phyloP scores from a whole-genome alignment of 441 rosid species.

The Geranium incanum region DNA sequence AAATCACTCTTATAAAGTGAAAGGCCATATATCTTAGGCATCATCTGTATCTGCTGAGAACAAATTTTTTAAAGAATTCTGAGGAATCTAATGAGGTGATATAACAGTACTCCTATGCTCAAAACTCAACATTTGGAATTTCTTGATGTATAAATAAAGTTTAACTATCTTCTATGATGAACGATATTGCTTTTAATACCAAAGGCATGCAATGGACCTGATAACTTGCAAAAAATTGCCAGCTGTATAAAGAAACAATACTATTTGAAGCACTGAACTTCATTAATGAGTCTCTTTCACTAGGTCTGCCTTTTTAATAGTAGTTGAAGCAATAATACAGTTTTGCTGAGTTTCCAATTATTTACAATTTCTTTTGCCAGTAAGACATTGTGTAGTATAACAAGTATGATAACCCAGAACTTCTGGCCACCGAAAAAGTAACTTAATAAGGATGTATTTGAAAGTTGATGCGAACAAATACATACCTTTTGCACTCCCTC shows the following conservation, averaged over 20 bases:
- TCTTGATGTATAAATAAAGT: not conserved
- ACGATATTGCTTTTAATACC: not conserved
- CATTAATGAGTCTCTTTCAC: no score
- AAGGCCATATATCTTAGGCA: not conserved
- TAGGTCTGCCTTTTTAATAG: not conserved
- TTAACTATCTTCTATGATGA: not conserved
- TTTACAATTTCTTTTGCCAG: not conserved
- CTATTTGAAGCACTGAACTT: not conserved
- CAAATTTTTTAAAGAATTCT: not conserved
- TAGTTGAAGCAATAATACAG: not conserved
- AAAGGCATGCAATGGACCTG: not conserved
- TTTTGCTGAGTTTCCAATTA: not conserved
- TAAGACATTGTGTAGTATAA: not conserved
- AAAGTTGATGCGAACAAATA: not conserved
- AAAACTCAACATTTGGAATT: not conserved
- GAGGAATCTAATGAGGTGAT: not conserved
- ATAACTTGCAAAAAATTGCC: not conserved
- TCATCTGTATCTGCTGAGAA: not conserved
- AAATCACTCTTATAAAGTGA: not conserved
- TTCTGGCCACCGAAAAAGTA: not conserved
- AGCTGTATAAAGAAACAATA: not conserved
- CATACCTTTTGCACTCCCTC: slow-evolving; percentile 32
- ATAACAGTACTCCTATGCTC: not conserved
- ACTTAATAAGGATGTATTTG: not conserved
- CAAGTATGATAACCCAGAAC: not conserved